phyloP scores from a whole-genome alignment of 2,329 filamentous ascomycete genomes.

The Ilyonectria destructans region DNA sequence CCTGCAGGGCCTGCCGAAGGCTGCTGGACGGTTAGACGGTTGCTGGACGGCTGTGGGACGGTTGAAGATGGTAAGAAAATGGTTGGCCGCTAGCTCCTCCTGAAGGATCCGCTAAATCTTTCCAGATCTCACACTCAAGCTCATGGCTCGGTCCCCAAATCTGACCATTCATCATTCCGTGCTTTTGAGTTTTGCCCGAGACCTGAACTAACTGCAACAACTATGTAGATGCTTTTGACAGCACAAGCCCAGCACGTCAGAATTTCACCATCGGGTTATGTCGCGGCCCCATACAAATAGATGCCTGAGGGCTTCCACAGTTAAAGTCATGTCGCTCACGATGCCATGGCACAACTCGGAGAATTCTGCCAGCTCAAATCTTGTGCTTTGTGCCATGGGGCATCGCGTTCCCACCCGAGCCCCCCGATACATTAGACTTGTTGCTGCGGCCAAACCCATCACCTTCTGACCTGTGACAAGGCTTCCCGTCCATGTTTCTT shows the following conservation, averaged over 20 bases:
- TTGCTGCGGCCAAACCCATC: constrained; percentile 10
- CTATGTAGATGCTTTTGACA: neutral
- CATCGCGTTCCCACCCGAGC: constrained; percentile 34
- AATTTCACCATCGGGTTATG: neutral
- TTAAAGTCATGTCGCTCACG: constrained; percentile 34
- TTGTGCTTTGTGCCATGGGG: constrained; percentile 43
- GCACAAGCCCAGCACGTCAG: neutral
- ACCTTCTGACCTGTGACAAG: constrained; percentile 18
- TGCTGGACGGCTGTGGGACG: neutral
- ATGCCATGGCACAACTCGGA: constrained; percentile 44
- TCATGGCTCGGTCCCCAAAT: constrained; percentile 16
- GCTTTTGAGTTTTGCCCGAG: neutral
- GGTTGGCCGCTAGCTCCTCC: constrained; percentile 11
- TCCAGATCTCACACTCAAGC: constrained; percentile 19
- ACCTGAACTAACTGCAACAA: neutral
- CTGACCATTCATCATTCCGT: constrained; percentile 18
- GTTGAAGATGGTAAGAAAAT: constrained; percentile 1
- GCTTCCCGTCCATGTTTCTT: constrained; percentile 27
- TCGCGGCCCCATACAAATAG: neutral
- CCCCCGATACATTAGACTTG: constrained; percentile 13
- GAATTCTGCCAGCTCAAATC: constrained; percentile 46
- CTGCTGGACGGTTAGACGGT: neutral
- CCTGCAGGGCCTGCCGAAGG: constrained; percentile 19
- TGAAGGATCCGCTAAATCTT: constrained; percentile 29
- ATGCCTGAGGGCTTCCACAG: neutral